Evolutionary conservation across 805 yeast species (phyloP), one percentile per base, ranked within the genome.

Genomic region (Starmerella bacillaris): DNA sequence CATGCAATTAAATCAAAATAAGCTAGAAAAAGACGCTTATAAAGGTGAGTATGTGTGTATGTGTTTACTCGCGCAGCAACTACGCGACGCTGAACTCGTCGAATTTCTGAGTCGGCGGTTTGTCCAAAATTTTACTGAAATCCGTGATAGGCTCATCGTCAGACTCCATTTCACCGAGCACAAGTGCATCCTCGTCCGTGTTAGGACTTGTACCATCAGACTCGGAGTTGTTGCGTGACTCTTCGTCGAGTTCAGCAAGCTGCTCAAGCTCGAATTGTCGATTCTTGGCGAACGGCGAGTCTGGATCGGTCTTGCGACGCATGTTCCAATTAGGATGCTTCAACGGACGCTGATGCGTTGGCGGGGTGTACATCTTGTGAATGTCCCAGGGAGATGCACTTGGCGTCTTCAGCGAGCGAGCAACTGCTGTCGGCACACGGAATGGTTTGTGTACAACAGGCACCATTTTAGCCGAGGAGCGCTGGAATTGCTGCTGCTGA

Each of bases 291-390:
- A 15, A 18, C 9, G 6, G 16, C 14, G 29, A 7, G 7, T 8
- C 6, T n/a, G n/a, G n/a, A 5, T 7, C 18, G 9, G 14, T 12
- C 8, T 18, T 15, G 11, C 24, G 24, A n/a, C n/a, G n/a, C n/a
- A n/a, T n/a, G n/a, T n/a, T n/a, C n/a, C n/a, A n/a, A n/a, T n/a
- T n/a, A n/a, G n/a, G n/a, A n/a, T n/a, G n/a, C n/a, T n/a, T n/a
- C n/a, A n/a, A n/a, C n/a, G n/a, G n/a, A n/a, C n/a, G n/a, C n/a
- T n/a, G n/a, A n/a, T n/a, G n/a, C 14, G 7, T 18, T 15, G 50
- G 49, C 34, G 50, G 50, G 21, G 50, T 46, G 44, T 30, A 46
- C 48, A 41, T 40, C 36, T 43, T 40, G 30, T 39, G 42, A 30
- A 46, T 43, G 35, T 46, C 50, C 49, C 49, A 46, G 24, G 42